Evolutionary conservation across 176 grass and related monocot genomes (phyloP).

Genomic region (sorghum (Sorghum bicolor)): Sorghum_bicolor_NCBIv3 NC_012876.2:54672001-54672500

Average conservation of each 20-base stretch:
- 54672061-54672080: neutral
- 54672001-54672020: neutral
- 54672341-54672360: neutral
- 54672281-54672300: neutral
- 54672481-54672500: neutral
- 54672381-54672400: slow-evolving; percentile 14
- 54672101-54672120: neutral
- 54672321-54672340: neutral
- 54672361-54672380: neutral
- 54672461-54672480: neutral
- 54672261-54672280: neutral
- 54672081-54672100: neutral
- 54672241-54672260: neutral
- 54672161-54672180: neutral
- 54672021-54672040: neutral
- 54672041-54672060: neutral
- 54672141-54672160: neutral
- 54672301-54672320: neutral
- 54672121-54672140: neutral
- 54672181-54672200: neutral
- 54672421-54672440: neutral
- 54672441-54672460: neutral
- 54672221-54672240: neutral
- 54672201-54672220: neutral
- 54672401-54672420: neutral